These are phyloP conservation scores for Geum urbanum DNA, from an alignment of 306 rosid species.

Conservation along the genomic window DNA sequence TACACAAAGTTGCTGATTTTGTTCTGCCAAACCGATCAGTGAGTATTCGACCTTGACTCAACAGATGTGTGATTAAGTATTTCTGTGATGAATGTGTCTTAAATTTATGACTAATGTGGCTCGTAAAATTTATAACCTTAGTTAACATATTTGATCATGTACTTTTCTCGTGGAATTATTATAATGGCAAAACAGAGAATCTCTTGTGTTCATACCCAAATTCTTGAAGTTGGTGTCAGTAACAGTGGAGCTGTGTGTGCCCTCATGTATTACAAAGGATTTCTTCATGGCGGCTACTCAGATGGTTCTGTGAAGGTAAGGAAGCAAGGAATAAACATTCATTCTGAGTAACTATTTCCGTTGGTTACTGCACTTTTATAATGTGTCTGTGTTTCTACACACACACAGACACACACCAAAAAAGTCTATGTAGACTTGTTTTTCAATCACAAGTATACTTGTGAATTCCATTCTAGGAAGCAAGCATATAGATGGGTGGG, in stretches of 20 bases:
- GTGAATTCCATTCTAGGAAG: not conserved
- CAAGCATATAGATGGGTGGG: not conserved
- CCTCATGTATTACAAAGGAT: slow-evolving; percentile 77
- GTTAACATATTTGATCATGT: not conserved
- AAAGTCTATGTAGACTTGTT: not conserved
- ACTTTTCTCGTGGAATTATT: slow-evolving; percentile 28
- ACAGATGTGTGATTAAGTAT: not conserved
- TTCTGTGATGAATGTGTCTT: not conserved
- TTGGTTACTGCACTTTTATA: not conserved
- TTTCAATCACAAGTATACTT: not conserved
- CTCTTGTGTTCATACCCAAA: slow-evolving; percentile 80
- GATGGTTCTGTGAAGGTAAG: slow-evolving; percentile 74
- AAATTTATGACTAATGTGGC: not conserved
- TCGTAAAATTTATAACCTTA: not conserved
- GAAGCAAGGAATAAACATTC: not conserved
- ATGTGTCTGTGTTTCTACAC: not conserved
- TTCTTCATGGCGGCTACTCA: slow-evolving; percentile 66
- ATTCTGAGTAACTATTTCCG: not conserved
- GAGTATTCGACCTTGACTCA: slow-evolving; percentile 30
- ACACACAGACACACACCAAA: not conserved
- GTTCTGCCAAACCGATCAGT: slow-evolving; percentile 63
- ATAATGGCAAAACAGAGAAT: slow-evolving; percentile 66
- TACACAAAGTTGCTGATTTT: slow-evolving; percentile 65
- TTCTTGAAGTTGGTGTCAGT: slow-evolving; percentile 58
- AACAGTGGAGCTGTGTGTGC: slow-evolving; percentile 53